Evolutionary conservation across 805 yeast species (phyloP).

Genomic region (Starmerella potacharoeniae): DNA sequence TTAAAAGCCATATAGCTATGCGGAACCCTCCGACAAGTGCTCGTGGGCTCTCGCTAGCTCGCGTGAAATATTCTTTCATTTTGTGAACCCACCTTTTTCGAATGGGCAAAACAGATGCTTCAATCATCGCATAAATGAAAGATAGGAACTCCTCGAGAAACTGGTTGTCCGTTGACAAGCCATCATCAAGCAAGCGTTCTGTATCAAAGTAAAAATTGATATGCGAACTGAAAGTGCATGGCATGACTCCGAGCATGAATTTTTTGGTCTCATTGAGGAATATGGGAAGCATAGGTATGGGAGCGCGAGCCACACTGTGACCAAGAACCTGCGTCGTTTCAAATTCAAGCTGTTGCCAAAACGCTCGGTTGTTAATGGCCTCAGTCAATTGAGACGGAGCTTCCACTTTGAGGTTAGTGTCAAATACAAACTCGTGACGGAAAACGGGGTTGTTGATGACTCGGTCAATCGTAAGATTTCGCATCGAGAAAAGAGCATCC

Average conservation of each 20-base stretch:
- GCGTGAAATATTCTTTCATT: constrained; percentile 50
- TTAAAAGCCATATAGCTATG: constrained; percentile 68
- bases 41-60: constrained; percentile 36
- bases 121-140: constrained; percentile 53
- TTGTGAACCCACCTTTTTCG: constrained; percentile 81
- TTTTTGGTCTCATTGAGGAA: constrained; percentile 70
- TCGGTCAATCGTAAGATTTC: constrained; percentile 79
- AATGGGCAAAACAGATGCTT: constrained; percentile 92
- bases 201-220: constrained; percentile 67
- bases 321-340: constrained; percentile 78
- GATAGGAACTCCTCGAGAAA: not conserved
- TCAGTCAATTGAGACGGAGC: not conserved
- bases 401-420: constrained; percentile 62
- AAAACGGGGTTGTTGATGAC: constrained; percentile 84
- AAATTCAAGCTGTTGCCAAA: constrained; percentile 83
- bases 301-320: constrained; percentile 3
- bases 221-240: constrained; percentile 56
- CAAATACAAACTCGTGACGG: constrained; percentile 85
- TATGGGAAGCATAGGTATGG: constrained; percentile 43
- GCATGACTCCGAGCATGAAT: constrained; percentile 62
- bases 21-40: constrained; percentile 63
- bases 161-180: constrained; percentile 49
- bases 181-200: constrained; percentile 52
- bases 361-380: constrained; percentile 22
- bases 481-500: constrained; percentile 64